Conservation (phyloP, 2,329 filamentous ascomycete genomes). For the Exutisphaerella laricina region DNA sequence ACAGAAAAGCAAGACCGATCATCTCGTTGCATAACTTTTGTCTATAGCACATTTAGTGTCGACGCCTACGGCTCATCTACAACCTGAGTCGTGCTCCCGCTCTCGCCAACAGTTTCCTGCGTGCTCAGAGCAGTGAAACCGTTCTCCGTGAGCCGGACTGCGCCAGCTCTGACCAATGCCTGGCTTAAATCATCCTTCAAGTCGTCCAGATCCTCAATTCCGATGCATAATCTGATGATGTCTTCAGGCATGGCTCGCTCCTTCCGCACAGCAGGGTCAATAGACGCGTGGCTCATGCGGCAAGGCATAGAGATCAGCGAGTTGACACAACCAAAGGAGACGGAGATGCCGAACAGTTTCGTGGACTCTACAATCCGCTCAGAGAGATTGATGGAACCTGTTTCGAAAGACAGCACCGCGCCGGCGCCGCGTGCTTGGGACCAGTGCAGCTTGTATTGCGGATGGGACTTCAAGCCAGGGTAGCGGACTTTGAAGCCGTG, state of each 20-base stretch:
- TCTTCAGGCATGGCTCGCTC: slow-evolving; percentile 94
- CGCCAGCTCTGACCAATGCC: slow-evolving; percentile 89
- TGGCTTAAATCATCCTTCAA: slow-evolving; percentile 86
- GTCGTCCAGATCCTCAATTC: slow-evolving; percentile 89
- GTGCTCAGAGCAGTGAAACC: slow-evolving; percentile 61
- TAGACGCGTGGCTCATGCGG: slow-evolving; percentile 98
- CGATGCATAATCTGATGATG: slow-evolving; percentile 89
- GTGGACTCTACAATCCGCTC: slow-evolving; percentile 93
- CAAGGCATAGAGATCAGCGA: slow-evolving; percentile 99
- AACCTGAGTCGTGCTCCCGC: slow-evolving; percentile 29
- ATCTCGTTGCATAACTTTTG: not conserved
- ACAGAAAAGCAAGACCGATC: no score
- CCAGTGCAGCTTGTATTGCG: slow-evolving; percentile 94
- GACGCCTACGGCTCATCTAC: slow-evolving; percentile 36
- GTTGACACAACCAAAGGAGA: slow-evolving; percentile 97
- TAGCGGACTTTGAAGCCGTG: slow-evolving; percentile 94
- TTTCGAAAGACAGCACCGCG: slow-evolving; percentile 93
- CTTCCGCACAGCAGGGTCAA: slow-evolving; percentile 85
- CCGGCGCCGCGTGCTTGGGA: slow-evolving; percentile 91
- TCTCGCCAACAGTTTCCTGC: slow-evolving; percentile 27
- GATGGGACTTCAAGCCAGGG: slow-evolving; percentile 87
- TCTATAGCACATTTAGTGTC: no score
- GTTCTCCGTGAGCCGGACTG: slow-evolving; percentile 78
- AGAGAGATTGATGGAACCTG: slow-evolving; percentile 73
- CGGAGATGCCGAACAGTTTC: slow-evolving; percentile 87